Conservation (phyloP, 257 asterid species). For the Ilex asprella region DNA sequence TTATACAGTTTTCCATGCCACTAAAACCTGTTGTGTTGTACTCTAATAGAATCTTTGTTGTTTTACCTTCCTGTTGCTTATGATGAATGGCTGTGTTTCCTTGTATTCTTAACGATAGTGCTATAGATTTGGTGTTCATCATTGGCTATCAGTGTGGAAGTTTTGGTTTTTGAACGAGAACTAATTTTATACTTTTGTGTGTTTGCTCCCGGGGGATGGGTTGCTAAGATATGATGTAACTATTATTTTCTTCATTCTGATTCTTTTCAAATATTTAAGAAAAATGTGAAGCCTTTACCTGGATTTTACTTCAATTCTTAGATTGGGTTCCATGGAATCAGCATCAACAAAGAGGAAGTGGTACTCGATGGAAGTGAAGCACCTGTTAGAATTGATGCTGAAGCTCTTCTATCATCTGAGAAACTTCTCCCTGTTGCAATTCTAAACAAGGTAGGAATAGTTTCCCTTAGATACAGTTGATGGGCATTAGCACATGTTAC, state of each 20-base stretch:
- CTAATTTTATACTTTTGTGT: neutral
- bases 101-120: too few species aligned
- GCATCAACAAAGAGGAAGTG: slow-evolving; percentile 60
- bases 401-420: slow-evolving; percentile 79
- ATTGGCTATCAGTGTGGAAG: too few species aligned
- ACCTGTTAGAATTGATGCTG: slow-evolving; percentile 77
- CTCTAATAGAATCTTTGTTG: too few species aligned
- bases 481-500: neutral
- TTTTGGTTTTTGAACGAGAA: too few species aligned
- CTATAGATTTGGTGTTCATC: too few species aligned
- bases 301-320: slow-evolving; percentile 30
- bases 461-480: slow-evolving; percentile 5
- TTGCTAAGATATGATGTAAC: neutral
- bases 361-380: slow-evolving; percentile 94
- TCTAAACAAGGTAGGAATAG: slow-evolving; percentile 59
- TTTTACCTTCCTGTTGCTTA: too few species aligned
- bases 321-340: slow-evolving; percentile 87
- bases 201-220: neutral
- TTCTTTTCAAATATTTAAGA: too few species aligned
- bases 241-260: too few species aligned
- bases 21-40: too few species aligned
- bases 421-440: slow-evolving; percentile 79
- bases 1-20: too few species aligned
- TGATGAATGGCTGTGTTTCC: too few species aligned
- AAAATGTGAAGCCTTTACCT: slow-evolving; percentile 10